Base-by-base conservation (phyloP, 352 stramenopile genomes). In the Pythium aquatile region DNA sequence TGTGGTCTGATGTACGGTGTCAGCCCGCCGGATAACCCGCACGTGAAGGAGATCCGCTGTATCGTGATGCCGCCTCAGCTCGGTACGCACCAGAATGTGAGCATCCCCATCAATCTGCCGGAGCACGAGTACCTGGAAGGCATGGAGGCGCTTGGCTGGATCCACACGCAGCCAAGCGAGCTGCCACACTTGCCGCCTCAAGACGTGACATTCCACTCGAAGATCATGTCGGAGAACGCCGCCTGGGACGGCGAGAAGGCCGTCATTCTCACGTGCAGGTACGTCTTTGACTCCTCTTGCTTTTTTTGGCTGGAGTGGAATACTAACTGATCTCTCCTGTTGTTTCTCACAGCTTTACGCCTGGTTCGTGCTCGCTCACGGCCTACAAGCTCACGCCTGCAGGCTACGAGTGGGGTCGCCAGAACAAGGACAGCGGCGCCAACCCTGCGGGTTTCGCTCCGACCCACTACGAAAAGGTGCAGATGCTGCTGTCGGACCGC, bases 1-100 rank as follows among this genome's bases (percentile, higher is more conserved):
- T 97, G 94, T 52, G 98, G 97, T 13, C 97, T 99, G 61, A 88
- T 99, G 64, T 99, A 99, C 76, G 98, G 98, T 70, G 92, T 99
- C 3, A 99, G 97, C 51, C 98, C 98, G 32, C 81, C 89, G 9
- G 98, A 99, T 73, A 99, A 99, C 79, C 90, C 97, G 63, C 90
- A 98, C 68, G 97, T 99, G 35, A 98, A 99, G 78, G 98, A 99
- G 77, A 98, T 99, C 49, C 94, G 97, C 26, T 98, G 94, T 75
- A 99, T 99, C 67, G 98, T 99, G 1, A 93, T 99, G 83, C 96
- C 98, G 5, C 98, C 98, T 35, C 98, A 99, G 81, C 83, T 99
- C 42, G 98, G 97, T 46, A 99, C 97, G 57, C 97, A 99, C 63
- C 95, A 99, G 73, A 97, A 73, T 60, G 97, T 99, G 20, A 99